phyloP scores from a whole-genome alignment of 164 flowering plant species.

The Sextonia rubra region DNA sequence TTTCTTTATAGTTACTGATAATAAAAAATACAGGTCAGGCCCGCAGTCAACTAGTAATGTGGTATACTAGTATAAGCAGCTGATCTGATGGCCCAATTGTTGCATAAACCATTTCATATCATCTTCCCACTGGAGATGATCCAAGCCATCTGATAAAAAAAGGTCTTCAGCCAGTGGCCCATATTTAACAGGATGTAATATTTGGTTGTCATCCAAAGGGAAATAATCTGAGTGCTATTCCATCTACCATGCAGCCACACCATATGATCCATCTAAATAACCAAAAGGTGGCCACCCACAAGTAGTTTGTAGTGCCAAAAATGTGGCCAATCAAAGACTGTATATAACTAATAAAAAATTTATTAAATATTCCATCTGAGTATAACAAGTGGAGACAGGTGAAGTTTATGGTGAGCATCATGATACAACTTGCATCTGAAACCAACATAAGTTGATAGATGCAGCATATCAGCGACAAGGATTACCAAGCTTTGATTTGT shows the following conservation, averaged over 20 bases:
- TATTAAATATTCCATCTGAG: too few species aligned
- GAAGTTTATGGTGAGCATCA: background rate
- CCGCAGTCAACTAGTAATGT: too few species aligned
- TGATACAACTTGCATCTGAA: background rate
- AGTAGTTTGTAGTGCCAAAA: background rate
- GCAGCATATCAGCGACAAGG: background rate
- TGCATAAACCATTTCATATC: too few species aligned
- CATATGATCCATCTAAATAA: background rate
- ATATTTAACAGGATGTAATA: background rate
- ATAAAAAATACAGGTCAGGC: background rate
- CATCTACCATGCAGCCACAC: too few species aligned
- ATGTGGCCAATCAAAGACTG: background rate
- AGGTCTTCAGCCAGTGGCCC: background rate
- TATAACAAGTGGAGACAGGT: background rate
- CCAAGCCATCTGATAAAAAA: too few species aligned
- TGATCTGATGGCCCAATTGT: too few species aligned
- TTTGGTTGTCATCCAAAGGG: background rate
- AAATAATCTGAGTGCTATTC: background rate
- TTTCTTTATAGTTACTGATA: too few species aligned
- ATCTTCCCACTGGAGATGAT: too few species aligned
- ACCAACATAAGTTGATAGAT: background rate
- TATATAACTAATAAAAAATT: too few species aligned
- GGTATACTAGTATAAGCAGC: background rate
- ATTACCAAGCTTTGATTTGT: background rate
- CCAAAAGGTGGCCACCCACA: background rate